Percentiles rank a stretch among this genome's conserved stretches.
These are phyloP conservation scores for Warburgia ugandensis DNA, from an alignment of 164 flowering plant genomes.

Conservation along the genomic window DNA sequence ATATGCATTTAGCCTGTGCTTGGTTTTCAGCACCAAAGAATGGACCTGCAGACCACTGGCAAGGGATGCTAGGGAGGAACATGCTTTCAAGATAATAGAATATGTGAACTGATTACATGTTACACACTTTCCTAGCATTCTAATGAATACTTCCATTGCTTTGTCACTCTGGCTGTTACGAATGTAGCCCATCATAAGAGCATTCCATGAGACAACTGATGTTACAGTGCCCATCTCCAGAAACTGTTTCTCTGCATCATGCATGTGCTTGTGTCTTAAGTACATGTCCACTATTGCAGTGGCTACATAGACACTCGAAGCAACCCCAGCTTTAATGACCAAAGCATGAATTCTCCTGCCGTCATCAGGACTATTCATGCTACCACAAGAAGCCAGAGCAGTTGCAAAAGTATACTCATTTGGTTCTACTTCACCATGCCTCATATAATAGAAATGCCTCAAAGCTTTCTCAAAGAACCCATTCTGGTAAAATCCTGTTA, in stretches of 20 bases:
- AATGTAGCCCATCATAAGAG: slow-evolving; percentile 18
- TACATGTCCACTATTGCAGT: slow-evolving; percentile 25
- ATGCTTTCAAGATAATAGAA: slow-evolving; percentile 16
- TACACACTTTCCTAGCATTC: slow-evolving; percentile 8
- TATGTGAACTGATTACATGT: slow-evolving; percentile 20
- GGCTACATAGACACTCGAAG: slow-evolving; percentile 14
- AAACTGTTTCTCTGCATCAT: slow-evolving; percentile 14
- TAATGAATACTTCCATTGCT: slow-evolving; percentile 18
- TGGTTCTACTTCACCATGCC: slow-evolving; percentile 12
- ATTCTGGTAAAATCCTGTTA: slow-evolving; percentile 16
- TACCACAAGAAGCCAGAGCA: slow-evolving; percentile 14
- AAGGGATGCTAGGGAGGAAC: slow-evolving; percentile 19
- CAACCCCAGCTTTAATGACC: slow-evolving; percentile 14
- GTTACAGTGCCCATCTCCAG: slow-evolving; percentile 8
- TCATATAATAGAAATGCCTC: slow-evolving; percentile 13
- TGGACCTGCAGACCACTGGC: slow-evolving; percentile 19
- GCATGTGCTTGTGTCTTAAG: slow-evolving; percentile 13
- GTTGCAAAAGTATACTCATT: slow-evolving; percentile 16
- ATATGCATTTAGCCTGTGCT: slow-evolving; percentile 6
- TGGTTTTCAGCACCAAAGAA: slow-evolving; percentile 12
- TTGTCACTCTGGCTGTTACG: slow-evolving; percentile 12
- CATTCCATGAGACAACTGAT: slow-evolving; percentile 26
- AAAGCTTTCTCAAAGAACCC: slow-evolving; percentile 15
- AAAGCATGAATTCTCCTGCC: slow-evolving; percentile 20
- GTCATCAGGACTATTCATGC: slow-evolving; percentile 1